Evolutionary conservation across 1,284 basidiomycete genomes (phyloP), one percentile per base, ranked within the genome.

Genomic region (Trichosporon coremiiforme): DNA sequence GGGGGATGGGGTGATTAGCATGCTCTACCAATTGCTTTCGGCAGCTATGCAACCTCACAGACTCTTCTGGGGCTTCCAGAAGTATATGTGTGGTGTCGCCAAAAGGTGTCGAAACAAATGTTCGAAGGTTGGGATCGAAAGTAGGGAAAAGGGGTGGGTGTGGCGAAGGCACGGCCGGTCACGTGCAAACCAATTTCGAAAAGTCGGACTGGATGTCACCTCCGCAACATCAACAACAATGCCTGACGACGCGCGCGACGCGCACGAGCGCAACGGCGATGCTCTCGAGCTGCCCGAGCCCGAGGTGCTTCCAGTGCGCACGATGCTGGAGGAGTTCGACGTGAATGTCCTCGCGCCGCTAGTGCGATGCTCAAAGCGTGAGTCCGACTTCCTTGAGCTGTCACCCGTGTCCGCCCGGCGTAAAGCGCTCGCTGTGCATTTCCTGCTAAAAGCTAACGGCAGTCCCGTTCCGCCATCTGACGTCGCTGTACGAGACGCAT

Each of bases 351-450:
- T 86, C 13, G 86, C 86, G 0, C 86, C 87, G 10, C 84, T 88
- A 74, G 87, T 89, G 22, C 83, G 88, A 33, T 88, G 87, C 74
- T 87, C 86, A 45, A 89, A 88, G 77, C 80, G 83, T 82, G 68
- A 69, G 76, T 66, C 1, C n/a, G n/a, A n/a, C n/a, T n/a, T n/a
- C n/a, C n/a, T n/a, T n/a, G n/a, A n/a, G n/a, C n/a, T n/a, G n/a
- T n/a, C n/a, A n/a, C n/a, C n/a, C n/a, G n/a, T n/a, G n/a, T 33
- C 33, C 33, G 33, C 33, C 33, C 33, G 33, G 33, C 33, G 33
- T 8, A 4, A 33, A 8, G 33, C 33, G 33, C 33, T 33, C 33
- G 33, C 33, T 0, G 3, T 33, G 10, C 29, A 1, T 20, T 47
- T 12, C 64, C 20, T 2, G 2, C 29, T 7, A 4, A 10, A 22